These are phyloP conservation scores for Phialophora expanda DNA, from an alignment of 2,329 filamentous ascomycete genomes.

Conservation along the genomic window DNA sequence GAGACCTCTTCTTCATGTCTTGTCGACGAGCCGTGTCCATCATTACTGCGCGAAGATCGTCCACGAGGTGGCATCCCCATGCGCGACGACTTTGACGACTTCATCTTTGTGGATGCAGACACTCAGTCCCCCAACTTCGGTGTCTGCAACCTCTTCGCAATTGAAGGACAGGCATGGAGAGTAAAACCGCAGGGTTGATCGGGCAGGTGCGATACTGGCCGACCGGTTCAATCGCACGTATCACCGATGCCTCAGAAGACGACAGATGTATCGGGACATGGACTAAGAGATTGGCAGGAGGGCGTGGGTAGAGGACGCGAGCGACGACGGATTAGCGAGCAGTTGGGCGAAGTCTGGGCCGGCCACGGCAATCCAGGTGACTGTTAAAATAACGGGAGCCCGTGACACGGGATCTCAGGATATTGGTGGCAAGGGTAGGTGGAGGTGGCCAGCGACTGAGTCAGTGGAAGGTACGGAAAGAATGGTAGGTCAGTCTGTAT, in stretches of 20 bases:
- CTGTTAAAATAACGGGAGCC: neutral
- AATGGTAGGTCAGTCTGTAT: neutral
- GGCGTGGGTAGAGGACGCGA: constrained; percentile 3
- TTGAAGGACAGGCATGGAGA: constrained; percentile 29
- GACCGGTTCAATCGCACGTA: neutral
- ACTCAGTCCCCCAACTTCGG: constrained; percentile 27
- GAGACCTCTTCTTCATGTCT: constrained; percentile 15
- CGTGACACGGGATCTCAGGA: neutral
- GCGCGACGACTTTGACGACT: constrained; percentile 32
- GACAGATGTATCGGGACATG: neutral
- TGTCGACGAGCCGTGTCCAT: constrained; percentile 23
- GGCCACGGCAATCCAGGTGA: neutral
- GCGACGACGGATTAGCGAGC: neutral
- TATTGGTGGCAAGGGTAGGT: neutral
- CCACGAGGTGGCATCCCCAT: constrained; percentile 29
- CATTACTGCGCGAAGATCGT: constrained; percentile 27
- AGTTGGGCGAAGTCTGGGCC: neutral
- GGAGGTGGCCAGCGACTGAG: neutral
- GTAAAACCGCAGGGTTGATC: constrained; percentile 1
- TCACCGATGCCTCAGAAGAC: neutral
- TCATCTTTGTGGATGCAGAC: constrained; percentile 36
- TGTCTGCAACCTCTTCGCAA: constrained; percentile 32
- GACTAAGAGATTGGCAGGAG: neutral
- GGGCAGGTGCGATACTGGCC: neutral
- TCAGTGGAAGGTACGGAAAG: neutral